These are phyloP conservation scores for Neofusicoccum umdonicola DNA, from an alignment of 2,329 filamentous ascomycete genomes.

Conservation along the genomic window DNA sequence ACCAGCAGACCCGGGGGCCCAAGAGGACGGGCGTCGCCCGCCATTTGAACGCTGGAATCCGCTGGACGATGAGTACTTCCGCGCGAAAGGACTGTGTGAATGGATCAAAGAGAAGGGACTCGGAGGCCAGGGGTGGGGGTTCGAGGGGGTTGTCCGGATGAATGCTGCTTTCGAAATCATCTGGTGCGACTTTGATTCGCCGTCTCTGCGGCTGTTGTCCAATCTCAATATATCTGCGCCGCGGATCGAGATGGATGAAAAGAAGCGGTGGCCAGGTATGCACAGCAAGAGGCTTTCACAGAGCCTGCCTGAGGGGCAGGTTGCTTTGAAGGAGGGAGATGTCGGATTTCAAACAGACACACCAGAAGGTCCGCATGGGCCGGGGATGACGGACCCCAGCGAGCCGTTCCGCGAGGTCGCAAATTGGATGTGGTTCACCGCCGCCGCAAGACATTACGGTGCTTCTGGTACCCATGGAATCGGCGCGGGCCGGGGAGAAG, in stretches of 20 bases:
- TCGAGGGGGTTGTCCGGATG: conserved; percentile 53
- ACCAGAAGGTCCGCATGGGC: conserved; percentile 22
- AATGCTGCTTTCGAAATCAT: conserved; percentile 54
- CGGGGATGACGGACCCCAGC: conserved; percentile 21
- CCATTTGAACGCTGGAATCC: conserved; percentile 29
- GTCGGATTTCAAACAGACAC: background rate
- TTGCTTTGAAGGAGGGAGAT: background rate
- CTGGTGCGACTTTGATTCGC: conserved; percentile 52
- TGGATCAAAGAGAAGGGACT: conserved; percentile 44
- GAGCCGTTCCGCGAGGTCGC: conserved; percentile 21
- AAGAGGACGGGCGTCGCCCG: background rate
- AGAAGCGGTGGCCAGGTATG: background rate
- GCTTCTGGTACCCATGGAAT: conserved; percentile 21
- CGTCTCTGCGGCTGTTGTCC: conserved; percentile 43
- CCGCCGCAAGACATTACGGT: conserved; percentile 44
- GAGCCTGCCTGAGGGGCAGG: background rate
- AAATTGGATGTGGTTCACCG: conserved; percentile 41
- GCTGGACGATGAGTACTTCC: conserved; percentile 47
- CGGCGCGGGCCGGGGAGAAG: conserved; percentile 44
- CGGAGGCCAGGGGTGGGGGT: conserved; percentile 48
- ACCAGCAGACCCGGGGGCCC: background rate
- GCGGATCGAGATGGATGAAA: conserved; percentile 25
- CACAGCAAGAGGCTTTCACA: no score
- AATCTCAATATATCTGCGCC: conserved; percentile 50
- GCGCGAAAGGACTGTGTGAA: conserved; percentile 48